Evolutionary conservation across 2,329 filamentous ascomycete genomes (phyloP).

Genomic region (Lasiodiplodia sp.): DNA sequence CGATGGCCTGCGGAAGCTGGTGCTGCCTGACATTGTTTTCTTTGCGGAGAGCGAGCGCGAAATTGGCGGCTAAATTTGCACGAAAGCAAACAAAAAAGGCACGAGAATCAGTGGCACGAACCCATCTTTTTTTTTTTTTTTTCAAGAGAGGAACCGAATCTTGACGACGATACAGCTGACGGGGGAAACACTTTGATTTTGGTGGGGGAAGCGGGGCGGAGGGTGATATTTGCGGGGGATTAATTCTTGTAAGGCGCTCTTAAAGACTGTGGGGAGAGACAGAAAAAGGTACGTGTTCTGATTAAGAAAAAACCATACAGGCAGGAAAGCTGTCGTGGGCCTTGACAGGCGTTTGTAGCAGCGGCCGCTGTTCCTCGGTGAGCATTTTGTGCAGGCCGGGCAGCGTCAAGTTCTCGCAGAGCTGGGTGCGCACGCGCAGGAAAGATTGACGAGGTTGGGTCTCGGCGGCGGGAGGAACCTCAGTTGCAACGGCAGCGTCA

Average conservation of each 20-base stretch:
- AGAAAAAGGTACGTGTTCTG: background rate
- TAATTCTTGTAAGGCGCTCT: background rate
- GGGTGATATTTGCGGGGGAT: background rate
- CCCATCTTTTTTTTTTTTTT: background rate
- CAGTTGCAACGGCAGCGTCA: background rate
- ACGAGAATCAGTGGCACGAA: background rate
- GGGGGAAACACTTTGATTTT: background rate
- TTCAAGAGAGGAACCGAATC: background rate
- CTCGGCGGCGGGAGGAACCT: background rate
- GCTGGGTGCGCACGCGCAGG: slow-evolving; percentile 14
- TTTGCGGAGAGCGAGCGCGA: slow-evolving; percentile 40
- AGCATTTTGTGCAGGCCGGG: slow-evolving; percentile 16
- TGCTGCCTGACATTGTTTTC: slow-evolving; percentile 39
- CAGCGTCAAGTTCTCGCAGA: slow-evolving; percentile 15
- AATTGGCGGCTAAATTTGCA: slow-evolving; percentile 39
- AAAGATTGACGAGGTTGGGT: background rate
- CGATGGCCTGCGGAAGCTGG: slow-evolving; percentile 72
- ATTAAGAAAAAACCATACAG: background rate
- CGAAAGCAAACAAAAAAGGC: background rate
- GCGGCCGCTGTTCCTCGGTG: slow-evolving; percentile 24
- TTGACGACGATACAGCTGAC: background rate
- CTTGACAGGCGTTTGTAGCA: background rate
- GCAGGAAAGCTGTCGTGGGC: background rate
- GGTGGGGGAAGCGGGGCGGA: background rate
- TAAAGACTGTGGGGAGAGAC: background rate